A percentile compares a stretch with the other conserved stretches of the same genome.
Conservation (phyloP, 208 protist genomes). For the Wallacemonas sp. region DNA sequence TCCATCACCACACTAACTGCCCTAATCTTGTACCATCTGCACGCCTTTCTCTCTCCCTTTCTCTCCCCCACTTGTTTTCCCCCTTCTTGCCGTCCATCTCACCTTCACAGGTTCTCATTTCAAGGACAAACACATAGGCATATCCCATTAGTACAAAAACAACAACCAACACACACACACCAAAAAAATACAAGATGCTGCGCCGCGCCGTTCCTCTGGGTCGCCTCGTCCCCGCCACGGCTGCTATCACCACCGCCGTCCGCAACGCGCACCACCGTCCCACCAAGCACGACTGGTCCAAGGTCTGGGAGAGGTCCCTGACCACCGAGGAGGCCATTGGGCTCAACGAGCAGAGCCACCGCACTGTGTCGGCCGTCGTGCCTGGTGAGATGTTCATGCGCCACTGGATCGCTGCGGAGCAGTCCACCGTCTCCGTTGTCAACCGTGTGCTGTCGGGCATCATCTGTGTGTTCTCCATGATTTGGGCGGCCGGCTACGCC, state of each 20-base stretch:
- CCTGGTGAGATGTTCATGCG: constrained; percentile 93
- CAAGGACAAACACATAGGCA: too few species aligned
- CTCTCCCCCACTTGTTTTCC: too few species aligned
- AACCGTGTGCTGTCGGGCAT: constrained; percentile 88
- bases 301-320: constrained; percentile 53
- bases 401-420: constrained; percentile 89
- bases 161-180: neutral
- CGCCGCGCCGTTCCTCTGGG: constrained; percentile 49
- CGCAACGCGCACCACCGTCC: constrained; percentile 65
- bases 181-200: constrained; percentile 39
- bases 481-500: constrained; percentile 82
- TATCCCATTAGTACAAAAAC: neutral
- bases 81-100: too few species aligned
- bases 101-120: too few species aligned
- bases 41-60: too few species aligned
- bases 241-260: constrained; percentile 25
- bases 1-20: too few species aligned
- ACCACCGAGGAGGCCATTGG: constrained; percentile 48
- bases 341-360: constrained; percentile 57
- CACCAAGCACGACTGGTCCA: constrained; percentile 82
- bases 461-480: constrained; percentile 77
- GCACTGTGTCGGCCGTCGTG: constrained; percentile 81
- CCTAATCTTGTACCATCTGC: too few species aligned
- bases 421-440: constrained; percentile 85
- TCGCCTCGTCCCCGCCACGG: constrained; percentile 11